phyloP scores from a whole-genome alignment of 805 yeast species.

The Ogataea paraovalis region DNA sequence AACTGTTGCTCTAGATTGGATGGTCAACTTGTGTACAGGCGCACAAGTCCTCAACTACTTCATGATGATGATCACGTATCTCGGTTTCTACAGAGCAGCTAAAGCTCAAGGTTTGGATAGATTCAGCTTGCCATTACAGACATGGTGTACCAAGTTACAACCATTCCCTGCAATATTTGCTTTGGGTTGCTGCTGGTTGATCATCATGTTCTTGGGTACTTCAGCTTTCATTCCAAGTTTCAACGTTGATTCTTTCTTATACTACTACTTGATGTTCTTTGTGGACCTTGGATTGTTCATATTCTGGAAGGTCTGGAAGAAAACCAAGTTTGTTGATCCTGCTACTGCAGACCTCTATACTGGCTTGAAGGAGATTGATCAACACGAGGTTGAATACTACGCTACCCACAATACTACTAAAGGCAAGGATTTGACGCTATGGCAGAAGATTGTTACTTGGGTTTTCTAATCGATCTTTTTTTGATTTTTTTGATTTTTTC shows the following conservation, averaged over 20 bases:
- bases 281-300: slow-evolving; percentile 33
- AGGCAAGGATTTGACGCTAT: neutral
- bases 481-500: too few relatives aligned
- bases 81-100: slow-evolving; percentile 38
- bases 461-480: neutral
- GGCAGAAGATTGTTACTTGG: neutral
- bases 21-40: slow-evolving; percentile 42
- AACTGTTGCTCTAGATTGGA: slow-evolving; percentile 35
- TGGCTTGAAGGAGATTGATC: slow-evolving; percentile 36
- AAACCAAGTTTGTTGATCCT: slow-evolving; percentile 33
- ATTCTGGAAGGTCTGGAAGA: slow-evolving; percentile 34
- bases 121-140: slow-evolving; percentile 33
- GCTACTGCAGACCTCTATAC: slow-evolving; percentile 35
- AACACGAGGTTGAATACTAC: slow-evolving; percentile 32
- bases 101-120: slow-evolving; percentile 38
- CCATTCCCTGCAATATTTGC: slow-evolving; percentile 24
- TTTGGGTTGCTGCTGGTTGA: slow-evolving; percentile 29
- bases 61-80: slow-evolving; percentile 39
- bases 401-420: slow-evolving; percentile 15
- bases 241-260: slow-evolving; percentile 33
- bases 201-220: slow-evolving; percentile 28
- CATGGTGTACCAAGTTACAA: slow-evolving; percentile 36
- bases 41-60: slow-evolving; percentile 43
- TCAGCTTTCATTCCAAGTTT: slow-evolving; percentile 35
- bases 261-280: slow-evolving; percentile 37